phyloP scores from a whole-genome alignment of 2,329 filamentous ascomycete genomes.

The Fusarium aywerte region DNA sequence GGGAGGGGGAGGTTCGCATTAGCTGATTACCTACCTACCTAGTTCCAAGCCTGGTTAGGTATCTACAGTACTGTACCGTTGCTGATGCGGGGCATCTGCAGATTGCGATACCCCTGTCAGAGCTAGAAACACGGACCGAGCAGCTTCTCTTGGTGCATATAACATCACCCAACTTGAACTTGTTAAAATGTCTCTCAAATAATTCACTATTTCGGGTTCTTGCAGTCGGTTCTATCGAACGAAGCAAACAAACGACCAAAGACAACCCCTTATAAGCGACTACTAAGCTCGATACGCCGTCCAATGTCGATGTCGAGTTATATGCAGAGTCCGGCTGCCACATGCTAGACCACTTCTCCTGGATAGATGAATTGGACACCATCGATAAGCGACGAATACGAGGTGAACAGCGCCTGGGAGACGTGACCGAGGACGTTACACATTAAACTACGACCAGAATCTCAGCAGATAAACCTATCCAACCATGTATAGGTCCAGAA shows the following conservation, averaged over 20 bases:
- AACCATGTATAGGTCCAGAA: constrained; percentile 58
- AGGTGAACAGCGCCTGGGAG: background rate
- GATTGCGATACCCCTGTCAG: constrained; percentile 16
- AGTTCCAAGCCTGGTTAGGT: too few relatives aligned
- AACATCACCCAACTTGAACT: constrained; percentile 10
- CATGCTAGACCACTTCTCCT: constrained; percentile 31
- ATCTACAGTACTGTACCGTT: background rate
- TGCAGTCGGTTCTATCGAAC: background rate
- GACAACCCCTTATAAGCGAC: background rate
- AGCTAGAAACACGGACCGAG: constrained; percentile 25
- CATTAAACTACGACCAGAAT: background rate
- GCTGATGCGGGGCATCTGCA: constrained; percentile 30
- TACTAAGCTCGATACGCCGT: background rate
- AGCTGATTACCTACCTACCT: too few relatives aligned
- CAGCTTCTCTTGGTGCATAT: constrained; percentile 29
- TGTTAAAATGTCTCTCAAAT: constrained; percentile 10
- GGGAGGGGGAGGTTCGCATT: background rate
- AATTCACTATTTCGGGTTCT: constrained; percentile 2
- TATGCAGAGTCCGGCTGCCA: constrained; percentile 30
- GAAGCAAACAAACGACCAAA: background rate
- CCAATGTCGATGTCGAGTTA: constrained; percentile 33
- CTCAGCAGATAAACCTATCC: constrained; percentile 15
- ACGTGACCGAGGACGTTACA: background rate
- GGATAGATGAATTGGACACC: constrained; percentile 31
- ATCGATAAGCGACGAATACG: constrained; percentile 19